phyloP scores from a whole-genome alignment of 2,329 filamentous ascomycete genomes.

The Aureobasidium mangrovei region DNA sequence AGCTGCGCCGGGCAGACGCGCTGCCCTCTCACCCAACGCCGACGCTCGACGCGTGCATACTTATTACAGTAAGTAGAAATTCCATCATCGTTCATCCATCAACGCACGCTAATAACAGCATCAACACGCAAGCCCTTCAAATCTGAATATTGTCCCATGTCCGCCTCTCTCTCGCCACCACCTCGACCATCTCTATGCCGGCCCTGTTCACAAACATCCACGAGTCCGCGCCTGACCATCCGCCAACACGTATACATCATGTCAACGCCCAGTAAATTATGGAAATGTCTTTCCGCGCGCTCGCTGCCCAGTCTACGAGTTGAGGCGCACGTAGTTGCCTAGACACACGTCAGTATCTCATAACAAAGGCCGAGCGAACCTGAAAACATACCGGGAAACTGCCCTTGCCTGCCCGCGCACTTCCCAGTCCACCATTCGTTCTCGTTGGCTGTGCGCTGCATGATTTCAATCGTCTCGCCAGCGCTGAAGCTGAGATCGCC shows the following conservation, averaged over 20 bases:
- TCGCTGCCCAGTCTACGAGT: not conserved
- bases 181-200: too few relatives aligned
- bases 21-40: too few relatives aligned
- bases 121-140: too few relatives aligned
- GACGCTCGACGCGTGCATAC: too few relatives aligned
- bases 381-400: conserved; percentile 74
- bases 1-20: too few relatives aligned
- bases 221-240: too few relatives aligned
- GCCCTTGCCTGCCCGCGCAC: conserved; percentile 69
- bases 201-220: too few relatives aligned
- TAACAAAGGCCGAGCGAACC: not conserved
- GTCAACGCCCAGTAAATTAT: conserved; percentile 3
- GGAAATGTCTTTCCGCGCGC: not conserved
- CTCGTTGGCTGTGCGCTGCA: conserved; percentile 72
- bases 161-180: too few relatives aligned
- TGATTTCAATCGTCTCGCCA: conserved; percentile 84
- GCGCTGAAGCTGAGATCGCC: conserved; percentile 85
- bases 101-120: too few relatives aligned
- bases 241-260: not conserved
- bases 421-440: conserved; percentile 98
- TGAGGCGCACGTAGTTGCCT: conserved; percentile 7
- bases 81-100: too few relatives aligned
- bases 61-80: too few relatives aligned
- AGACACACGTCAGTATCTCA: not conserved
- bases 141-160: too few relatives aligned